Evolutionary conservation across 805 yeast genomes (phyloP), one percentile per base, ranked within the genome.

Genomic region (Teunomyces stri): DNA sequence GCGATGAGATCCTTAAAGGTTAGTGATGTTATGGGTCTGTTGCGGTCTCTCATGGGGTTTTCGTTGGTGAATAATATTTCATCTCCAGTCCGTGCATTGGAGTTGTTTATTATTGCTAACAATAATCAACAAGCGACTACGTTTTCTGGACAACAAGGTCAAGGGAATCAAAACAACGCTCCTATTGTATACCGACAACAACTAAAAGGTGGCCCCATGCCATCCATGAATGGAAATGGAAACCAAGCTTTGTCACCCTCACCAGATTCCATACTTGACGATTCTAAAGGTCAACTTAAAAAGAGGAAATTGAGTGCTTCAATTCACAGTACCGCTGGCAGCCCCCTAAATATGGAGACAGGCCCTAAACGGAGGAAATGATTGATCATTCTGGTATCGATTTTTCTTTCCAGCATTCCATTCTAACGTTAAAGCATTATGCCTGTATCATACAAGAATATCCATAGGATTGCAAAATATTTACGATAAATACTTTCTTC

Each of bases 1-100:
- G 82, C 87, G 5, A 78, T 87, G 80, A 69, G 92, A 49, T 74
- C 84, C 18, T 65, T 89, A 67, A 92, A 87, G 62, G 80, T 87
- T 4, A 78, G 89, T 36, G 94, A 88, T 62, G 84, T 85, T 7
- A 85, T 89, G 89, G 75, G 89, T 0, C 80, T 81, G 51, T 72
- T 89, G 52, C 76, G 79, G 46, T 82, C 86, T 5, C 66, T 89
- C 46, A 82, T 87, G 81, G 69, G 74, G 9, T 80, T 74, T 54
- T 76, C 87, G 7, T 68, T 70, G 47, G 64, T 74, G 5, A 69
- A 70, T 28, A 72, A 79, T 21, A 71, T 78, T 3, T 63, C 63
- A 5, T 78, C 84, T 29, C 88, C 90, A 0, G 50, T 80, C 36
- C 77, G 75, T 20, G 80, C 87, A 0, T 67, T 85, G 45, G 80